Base-by-base conservation (phyloP, 257 asterid genomes). In the Gentiana macrophylla region DNA sequence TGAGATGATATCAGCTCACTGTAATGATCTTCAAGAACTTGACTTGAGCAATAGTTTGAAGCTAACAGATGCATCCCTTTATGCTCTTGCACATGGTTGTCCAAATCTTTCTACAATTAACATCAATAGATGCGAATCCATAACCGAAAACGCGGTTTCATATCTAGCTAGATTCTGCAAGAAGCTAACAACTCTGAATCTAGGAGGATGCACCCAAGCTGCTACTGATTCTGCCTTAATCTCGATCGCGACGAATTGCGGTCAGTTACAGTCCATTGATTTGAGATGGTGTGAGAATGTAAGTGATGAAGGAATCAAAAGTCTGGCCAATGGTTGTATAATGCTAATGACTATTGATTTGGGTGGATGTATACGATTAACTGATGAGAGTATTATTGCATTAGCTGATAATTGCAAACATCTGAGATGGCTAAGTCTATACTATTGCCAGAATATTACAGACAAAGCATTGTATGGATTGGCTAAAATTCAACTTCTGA, bases 251-350 rank as follows among this genome's bases (percentile, higher is more conserved):
- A 77, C 72, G 60, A 81, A 83, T 68, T 92, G 99, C 71, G 69
- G 71, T 67, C 84, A 86, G 55, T 47, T 92, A 91, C 95, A 81
- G 76, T 67, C 76, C 3, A 55, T 92, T 69, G 88, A 74, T 69
- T 79, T 92, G 4, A 97, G 99, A 57, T 92, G 99, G 99, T 92
- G 99, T 4, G 99, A 92, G 34, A 77, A 76, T 15, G 76, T 92
- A 44, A 67, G 95, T 11, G 99, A 92, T 70, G 89, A 75, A 60
- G 97, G 99, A 24, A 94, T 92, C 8, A 92, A 74, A 77, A 85
- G 95, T 66, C 75, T 92, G 53, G 99, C 99, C 33, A 81, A 83
- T 61, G 95, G 99, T 8, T 92, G 99, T 73, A 94, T 95, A 49
- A 86, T 85, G 69, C 83, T 92, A 59, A 67, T 76, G 68, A 85